Conservation (phyloP, 192 early-diverging fungal genomes). For the Backusella liffmaniae region DNA sequence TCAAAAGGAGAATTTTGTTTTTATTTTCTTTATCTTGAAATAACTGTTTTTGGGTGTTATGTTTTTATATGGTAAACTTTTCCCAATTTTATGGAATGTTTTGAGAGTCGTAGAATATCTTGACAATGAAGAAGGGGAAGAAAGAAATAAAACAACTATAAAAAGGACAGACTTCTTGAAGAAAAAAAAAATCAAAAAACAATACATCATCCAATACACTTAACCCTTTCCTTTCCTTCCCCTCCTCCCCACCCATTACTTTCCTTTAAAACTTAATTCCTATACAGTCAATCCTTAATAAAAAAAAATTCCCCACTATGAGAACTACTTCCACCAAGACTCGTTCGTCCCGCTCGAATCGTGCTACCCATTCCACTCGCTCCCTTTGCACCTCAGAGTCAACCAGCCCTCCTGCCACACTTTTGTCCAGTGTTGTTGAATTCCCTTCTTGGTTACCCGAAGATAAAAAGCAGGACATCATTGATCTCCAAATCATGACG, state of each 20-base stretch:
- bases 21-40: background rate
- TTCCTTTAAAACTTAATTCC: background rate
- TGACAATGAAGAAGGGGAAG: background rate
- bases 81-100: slow-evolving; percentile 3
- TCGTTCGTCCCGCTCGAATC: background rate
- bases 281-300: background rate
- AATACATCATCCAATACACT: background rate
- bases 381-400: background rate
- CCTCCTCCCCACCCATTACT: background rate
- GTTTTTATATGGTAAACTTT: background rate
- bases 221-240: background rate
- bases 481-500: background rate
- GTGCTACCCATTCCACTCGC: background rate
- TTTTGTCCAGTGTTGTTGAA: background rate
- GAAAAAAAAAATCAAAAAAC: background rate
- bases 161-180: background rate
- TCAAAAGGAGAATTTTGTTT: background rate
- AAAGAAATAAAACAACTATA: background rate
- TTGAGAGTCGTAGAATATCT: background rate
- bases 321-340: background rate
- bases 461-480: background rate
- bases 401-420: background rate
- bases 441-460: background rate
- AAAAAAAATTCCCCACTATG: background rate
- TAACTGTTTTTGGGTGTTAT: background rate